Percentiles rank a stretch among this genome's conserved stretches.
Evolutionary conservation across 768 basidiomycete species (phyloP).

Genomic region (Flagelloscypha sp.): DNA sequence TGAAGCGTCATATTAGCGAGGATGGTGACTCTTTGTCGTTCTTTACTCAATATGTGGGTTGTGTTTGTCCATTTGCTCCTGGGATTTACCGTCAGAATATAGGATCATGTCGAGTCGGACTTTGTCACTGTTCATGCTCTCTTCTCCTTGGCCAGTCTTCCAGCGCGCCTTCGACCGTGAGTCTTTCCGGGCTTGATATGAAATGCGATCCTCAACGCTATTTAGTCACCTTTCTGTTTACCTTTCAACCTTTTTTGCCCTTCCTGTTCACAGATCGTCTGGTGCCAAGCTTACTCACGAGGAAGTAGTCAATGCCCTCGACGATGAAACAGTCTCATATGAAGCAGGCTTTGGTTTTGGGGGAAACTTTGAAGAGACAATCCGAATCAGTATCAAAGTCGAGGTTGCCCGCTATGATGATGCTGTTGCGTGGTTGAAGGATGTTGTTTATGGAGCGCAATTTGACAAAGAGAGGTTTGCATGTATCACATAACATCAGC

Average conservation of each 20-base stretch:
- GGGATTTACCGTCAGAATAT: slow-evolving; percentile 3
- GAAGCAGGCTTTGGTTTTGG: slow-evolving; percentile 60
- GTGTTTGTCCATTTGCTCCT: slow-evolving; percentile 2
- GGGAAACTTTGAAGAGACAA: slow-evolving; percentile 61
- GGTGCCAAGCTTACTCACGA: slow-evolving; percentile 76
- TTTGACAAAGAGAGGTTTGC: slow-evolving; percentile 74
- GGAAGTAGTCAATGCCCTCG: slow-evolving; percentile 83
- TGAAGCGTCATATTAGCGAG: slow-evolving; percentile 54
- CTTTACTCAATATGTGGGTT: slow-evolving; percentile 78
- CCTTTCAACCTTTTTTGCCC: slow-evolving; percentile 77
- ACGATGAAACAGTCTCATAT: slow-evolving; percentile 87
- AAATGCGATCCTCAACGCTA: slow-evolving; percentile 5
- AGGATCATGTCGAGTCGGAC: slow-evolving; percentile 56
- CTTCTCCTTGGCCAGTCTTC: slow-evolving; percentile 68
- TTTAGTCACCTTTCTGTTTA: slow-evolving; percentile 71
- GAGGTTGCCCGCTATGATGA: slow-evolving; percentile 71
- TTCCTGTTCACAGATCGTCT: slow-evolving; percentile 65
- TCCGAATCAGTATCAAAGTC: slow-evolving; percentile 77
- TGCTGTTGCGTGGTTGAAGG: slow-evolving; percentile 80
- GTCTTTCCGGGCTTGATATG: slow-evolving; percentile 14
- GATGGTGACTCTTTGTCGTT: slow-evolving; percentile 72
- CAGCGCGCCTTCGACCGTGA: slow-evolving; percentile 70
- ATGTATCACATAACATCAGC: not conserved
- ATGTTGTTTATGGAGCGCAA: slow-evolving; percentile 65
- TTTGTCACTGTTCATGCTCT: slow-evolving; percentile 78